These are phyloP conservation scores for Scutellaria minor DNA, from an alignment of 257 asterid species.

Conservation along the genomic window DNA sequence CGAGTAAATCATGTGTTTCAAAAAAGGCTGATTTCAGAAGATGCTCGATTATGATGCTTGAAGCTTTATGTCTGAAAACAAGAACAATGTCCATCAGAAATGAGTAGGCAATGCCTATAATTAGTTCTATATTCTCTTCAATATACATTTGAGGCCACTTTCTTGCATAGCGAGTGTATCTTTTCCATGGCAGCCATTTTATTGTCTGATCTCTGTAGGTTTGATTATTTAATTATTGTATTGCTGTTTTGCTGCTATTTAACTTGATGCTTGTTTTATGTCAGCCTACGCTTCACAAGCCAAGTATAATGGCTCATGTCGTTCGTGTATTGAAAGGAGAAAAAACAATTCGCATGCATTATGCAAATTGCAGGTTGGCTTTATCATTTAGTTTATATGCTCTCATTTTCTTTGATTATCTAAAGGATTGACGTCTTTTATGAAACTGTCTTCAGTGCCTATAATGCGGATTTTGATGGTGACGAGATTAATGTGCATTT, in stretches of 20 bases:
- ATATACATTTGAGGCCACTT: conserved; percentile 4
- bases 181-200: conserved; percentile 1
- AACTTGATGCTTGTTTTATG: conserved; percentile 37
- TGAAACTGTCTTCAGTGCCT: conserved; percentile 64
- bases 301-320: conserved; percentile 98
- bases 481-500: conserved; percentile 99
- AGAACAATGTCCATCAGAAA: neutral
- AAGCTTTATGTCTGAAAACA: neutral
- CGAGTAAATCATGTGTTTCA: neutral
- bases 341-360: conserved; percentile 98
- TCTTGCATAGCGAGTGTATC: neutral
- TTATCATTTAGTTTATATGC: conserved; percentile 17
- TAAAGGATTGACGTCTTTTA: conserved; percentile 36
- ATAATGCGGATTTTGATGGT: conserved; percentile 99
- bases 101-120: neutral
- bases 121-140: conserved; percentile 4
- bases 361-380: conserved; percentile 98
- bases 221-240: conserved; percentile 1
- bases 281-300: conserved; percentile 99
- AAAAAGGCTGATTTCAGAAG: neutral
- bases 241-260: conserved; percentile 35
- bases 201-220: conserved; percentile 4
- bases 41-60: conserved; percentile 24
- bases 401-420: conserved; percentile 24
- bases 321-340: conserved; percentile 97